These are phyloP conservation scores for Sporobolomyces phaffii DNA, from an alignment of 768 basidiomycete species.

Conservation along the genomic window DNA sequence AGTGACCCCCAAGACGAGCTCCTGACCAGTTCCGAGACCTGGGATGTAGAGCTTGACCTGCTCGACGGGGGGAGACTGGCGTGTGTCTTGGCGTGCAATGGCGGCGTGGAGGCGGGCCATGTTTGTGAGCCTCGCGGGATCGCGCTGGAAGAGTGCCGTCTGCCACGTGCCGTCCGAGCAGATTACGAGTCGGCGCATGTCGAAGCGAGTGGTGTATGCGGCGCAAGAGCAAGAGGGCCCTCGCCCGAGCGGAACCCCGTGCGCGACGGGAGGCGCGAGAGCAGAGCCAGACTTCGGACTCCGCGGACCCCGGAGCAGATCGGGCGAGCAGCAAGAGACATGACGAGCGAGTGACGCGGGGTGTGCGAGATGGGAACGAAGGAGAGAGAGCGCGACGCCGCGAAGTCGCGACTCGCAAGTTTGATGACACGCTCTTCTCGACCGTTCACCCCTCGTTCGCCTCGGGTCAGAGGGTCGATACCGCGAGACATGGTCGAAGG, in stretches of 20 bases:
- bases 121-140: constrained; percentile 3
- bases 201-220: not conserved
- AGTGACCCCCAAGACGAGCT: not conserved
- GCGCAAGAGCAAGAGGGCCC: not conserved
- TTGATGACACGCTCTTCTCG: too few relatives aligned
- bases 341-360: too few relatives aligned
- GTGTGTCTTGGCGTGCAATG: not conserved
- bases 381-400: not conserved
- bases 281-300: not conserved
- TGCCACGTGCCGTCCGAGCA: constrained; percentile 19
- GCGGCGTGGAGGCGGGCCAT: constrained; percentile 1
- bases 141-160: constrained; percentile 1
- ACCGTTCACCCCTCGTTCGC: not conserved
- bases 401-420: not conserved
- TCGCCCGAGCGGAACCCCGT: too few relatives aligned
- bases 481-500: constrained; percentile 16
- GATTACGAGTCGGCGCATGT: constrained; percentile 21
- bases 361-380: too few relatives aligned
- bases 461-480: not conserved
- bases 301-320: not conserved
- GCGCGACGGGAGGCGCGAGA: too few relatives aligned
- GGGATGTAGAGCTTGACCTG: constrained; percentile 23
- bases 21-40: constrained; percentile 14
- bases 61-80: not conserved
- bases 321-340: too few relatives aligned